Percentiles rank a stretch among this genome's conserved stretches.
These are phyloP conservation scores for Coleophoma eucalyptorum DNA, from an alignment of 2,329 filamentous ascomycete species.

Conservation along the genomic window DNA sequence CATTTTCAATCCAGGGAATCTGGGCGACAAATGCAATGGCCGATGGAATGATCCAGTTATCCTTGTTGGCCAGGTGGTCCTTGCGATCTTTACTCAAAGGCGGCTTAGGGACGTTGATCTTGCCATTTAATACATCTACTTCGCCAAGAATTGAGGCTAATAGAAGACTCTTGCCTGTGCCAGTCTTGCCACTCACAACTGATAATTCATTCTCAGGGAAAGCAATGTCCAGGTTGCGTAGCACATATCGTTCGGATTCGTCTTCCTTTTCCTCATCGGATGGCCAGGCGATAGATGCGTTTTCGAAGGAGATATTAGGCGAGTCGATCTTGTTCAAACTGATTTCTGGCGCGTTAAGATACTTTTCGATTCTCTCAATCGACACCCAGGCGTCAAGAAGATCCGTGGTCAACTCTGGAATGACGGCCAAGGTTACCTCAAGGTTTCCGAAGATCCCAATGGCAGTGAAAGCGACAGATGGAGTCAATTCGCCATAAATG, in stretches of 20 bases:
- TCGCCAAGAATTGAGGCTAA: constrained; percentile 73
- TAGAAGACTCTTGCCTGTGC: constrained; percentile 73
- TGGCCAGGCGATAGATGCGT: constrained; percentile 72
- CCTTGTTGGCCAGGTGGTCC: constrained; percentile 55
- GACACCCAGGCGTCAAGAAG: constrained; percentile 72
- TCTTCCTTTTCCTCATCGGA: constrained; percentile 58
- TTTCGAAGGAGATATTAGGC: constrained; percentile 59
- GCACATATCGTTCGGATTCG: constrained; percentile 57
- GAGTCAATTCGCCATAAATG: constrained; percentile 57
- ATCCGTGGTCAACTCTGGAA: constrained; percentile 71
- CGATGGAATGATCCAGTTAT: constrained; percentile 65
- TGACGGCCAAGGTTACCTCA: constrained; percentile 64
- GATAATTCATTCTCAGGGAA: constrained; percentile 69
- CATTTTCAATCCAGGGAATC: constrained; percentile 84
- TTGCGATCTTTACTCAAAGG: constrained; percentile 50
- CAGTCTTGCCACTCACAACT: constrained; percentile 73
- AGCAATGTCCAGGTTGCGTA: constrained; percentile 59
- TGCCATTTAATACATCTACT: constrained; percentile 63
- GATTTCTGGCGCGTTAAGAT: constrained; percentile 65
- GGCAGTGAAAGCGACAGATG: constrained; percentile 76
- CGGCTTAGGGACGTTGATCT: constrained; percentile 50
- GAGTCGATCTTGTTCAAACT: constrained; percentile 47
- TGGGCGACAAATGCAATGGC: constrained; percentile 74
- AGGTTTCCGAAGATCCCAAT: constrained; percentile 72
- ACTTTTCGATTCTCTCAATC: constrained; percentile 66